Percentiles rank a stretch among this genome's conserved stretches.
These are phyloP conservation scores for Persicaria tinctoria DNA, from an alignment of 148 eudicot species.

Conservation along the genomic window DNA sequence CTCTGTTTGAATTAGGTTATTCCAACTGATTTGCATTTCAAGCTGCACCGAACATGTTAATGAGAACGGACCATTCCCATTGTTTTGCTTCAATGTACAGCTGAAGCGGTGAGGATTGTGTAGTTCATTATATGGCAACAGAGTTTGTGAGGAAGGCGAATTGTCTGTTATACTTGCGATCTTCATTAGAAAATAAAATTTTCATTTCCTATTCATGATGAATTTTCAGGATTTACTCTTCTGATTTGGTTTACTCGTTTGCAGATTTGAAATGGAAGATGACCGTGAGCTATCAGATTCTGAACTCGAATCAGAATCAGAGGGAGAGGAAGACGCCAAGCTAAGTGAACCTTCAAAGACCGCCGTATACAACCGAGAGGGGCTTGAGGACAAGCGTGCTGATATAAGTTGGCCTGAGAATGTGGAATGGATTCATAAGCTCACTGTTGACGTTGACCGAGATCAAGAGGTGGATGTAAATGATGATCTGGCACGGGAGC, in stretches of 20 bases:
- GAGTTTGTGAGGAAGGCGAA: too few species aligned
- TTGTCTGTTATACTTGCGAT: too few species aligned
- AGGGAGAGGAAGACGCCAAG: conserved; percentile 46
- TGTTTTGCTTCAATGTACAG: too few species aligned
- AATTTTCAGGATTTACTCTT: background rate
- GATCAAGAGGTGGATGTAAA: conserved; percentile 73
- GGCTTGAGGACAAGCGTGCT: conserved; percentile 61
- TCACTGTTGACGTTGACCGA: conserved; percentile 45
- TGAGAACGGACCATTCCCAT: too few species aligned
- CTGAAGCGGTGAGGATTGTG: too few species aligned
- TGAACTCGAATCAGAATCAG: conserved; percentile 41
- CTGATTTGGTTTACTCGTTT: background rate
- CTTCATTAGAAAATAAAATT: too few species aligned
- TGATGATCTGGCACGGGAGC: conserved; percentile 74
- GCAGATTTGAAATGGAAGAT: conserved; percentile 15
- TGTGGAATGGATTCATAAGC: conserved; percentile 66
- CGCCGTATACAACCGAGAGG: conserved; percentile 60
- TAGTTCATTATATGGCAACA: too few species aligned
- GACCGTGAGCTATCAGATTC: conserved; percentile 36
- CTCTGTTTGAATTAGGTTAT: too few species aligned
- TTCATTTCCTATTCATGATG: too few species aligned
- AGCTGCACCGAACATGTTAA: too few species aligned
- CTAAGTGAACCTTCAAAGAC: conserved; percentile 62
- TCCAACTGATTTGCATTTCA: too few species aligned
- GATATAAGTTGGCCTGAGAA: conserved; percentile 76